Evolutionary conservation across 176 grass and related monocot genomes (phyloP).

Genomic region (Juncus effusus): DNA sequence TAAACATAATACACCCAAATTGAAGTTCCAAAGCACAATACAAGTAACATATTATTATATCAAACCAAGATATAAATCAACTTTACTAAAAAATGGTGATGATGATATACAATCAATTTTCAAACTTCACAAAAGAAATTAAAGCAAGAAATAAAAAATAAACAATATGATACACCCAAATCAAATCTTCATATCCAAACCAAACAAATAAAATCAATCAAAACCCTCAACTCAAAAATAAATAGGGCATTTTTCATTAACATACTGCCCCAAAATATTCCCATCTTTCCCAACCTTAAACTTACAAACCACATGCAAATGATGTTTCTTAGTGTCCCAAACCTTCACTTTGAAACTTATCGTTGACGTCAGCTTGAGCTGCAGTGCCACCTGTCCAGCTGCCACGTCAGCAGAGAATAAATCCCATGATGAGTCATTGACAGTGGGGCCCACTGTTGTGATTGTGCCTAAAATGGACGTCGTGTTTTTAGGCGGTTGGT

Average conservation of each 20-base stretch:
- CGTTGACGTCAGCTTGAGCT: conserved; percentile 51
- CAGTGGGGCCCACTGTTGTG: conserved; percentile 8
- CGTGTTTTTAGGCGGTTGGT: conserved; percentile 57
- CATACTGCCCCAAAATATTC: conserved; percentile 32
- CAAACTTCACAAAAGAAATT: too few relatives aligned
- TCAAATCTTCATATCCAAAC: too few relatives aligned
- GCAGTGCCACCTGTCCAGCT: conserved; percentile 35
- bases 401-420: conserved; percentile 34
- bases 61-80: conserved; percentile 6
- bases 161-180: too few relatives aligned
- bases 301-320: conserved; percentile 51
- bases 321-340: conserved; percentile 68
- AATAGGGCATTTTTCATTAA: conserved; percentile 31
- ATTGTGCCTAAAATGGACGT: conserved; percentile 36
- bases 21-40: not conserved
- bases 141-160: too few relatives aligned
- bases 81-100: too few relatives aligned
- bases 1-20: not conserved
- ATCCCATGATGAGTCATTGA: conserved; percentile 26
- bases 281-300: conserved; percentile 35
- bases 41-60: not conserved
- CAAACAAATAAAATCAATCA: not conserved
- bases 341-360: conserved; percentile 56
- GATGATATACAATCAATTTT: too few relatives aligned
- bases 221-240: conserved; percentile 30